These are phyloP conservation scores for Lindgomyces ingoldianus DNA, from an alignment of 495 filamentous ascomycete species.

Conservation along the genomic window DNA sequence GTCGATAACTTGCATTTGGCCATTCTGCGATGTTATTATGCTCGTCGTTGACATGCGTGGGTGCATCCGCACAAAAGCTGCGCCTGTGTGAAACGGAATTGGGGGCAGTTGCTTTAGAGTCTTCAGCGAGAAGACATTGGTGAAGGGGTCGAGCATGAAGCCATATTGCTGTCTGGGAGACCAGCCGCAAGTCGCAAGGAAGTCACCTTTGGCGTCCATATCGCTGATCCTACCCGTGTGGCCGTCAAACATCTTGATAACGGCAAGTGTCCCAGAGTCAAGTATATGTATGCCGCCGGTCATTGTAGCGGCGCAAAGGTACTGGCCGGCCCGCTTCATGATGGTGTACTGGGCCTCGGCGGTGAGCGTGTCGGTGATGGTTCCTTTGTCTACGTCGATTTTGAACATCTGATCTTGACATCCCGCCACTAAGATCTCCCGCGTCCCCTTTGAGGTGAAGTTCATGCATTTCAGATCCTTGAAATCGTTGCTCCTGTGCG, in stretches of 20 bases:
- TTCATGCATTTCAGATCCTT: slow-evolving; percentile 86
- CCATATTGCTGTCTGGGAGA: slow-evolving; percentile 67
- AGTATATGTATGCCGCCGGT: slow-evolving; percentile 84
- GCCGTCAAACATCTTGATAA: slow-evolving; percentile 85
- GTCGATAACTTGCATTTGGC: slow-evolving; percentile 92
- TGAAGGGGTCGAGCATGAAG: slow-evolving; percentile 79
- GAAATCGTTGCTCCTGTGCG: slow-evolving; percentile 67
- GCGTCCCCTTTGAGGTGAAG: slow-evolving; percentile 79
- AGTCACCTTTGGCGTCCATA: slow-evolving; percentile 92
- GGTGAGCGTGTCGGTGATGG: slow-evolving; percentile 68
- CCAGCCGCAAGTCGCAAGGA: slow-evolving; percentile 92
- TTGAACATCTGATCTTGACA: slow-evolving; percentile 84
- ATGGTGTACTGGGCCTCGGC: slow-evolving; percentile 78
- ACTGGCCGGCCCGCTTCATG: slow-evolving; percentile 78
- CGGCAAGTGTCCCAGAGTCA: slow-evolving; percentile 71
- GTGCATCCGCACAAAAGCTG: slow-evolving; percentile 92
- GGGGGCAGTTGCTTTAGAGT: slow-evolving; percentile 80
- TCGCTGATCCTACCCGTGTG: slow-evolving; percentile 83
- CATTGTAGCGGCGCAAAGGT: slow-evolving; percentile 87
- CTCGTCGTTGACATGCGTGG: slow-evolving; percentile 90
- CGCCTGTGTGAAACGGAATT: slow-evolving; percentile 87
- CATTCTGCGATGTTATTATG: slow-evolving; percentile 84
- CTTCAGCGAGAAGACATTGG: slow-evolving; percentile 92
- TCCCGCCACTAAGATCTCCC: slow-evolving; percentile 82
- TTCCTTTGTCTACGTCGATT: slow-evolving; percentile 84